Evolutionary conservation across 2,329 filamentous ascomycete genomes (phyloP).

Genomic region (Pleurostoma richardsiae): DNA sequence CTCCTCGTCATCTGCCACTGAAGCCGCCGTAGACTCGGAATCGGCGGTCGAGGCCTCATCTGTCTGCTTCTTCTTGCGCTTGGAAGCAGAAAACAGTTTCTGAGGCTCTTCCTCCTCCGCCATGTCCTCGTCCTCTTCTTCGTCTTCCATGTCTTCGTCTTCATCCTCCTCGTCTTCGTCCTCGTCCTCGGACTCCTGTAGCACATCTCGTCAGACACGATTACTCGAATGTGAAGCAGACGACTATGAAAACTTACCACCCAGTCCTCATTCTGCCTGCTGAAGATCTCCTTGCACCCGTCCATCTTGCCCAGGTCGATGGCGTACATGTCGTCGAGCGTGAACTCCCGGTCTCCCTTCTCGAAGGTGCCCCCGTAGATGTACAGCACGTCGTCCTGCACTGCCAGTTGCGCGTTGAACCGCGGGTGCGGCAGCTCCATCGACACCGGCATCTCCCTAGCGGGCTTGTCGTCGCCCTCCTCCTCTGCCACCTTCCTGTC

Average conservation of each 20-base stretch:
- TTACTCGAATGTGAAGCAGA: background rate
- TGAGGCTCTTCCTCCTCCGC: slow-evolving; percentile 39
- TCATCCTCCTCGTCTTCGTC: slow-evolving; percentile 58
- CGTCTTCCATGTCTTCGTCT: slow-evolving; percentile 49
- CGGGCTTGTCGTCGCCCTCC: slow-evolving; percentile 51
- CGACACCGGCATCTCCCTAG: slow-evolving; percentile 58
- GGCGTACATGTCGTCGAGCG: slow-evolving; percentile 90
- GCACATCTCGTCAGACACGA: no score
- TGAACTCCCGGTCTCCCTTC: slow-evolving; percentile 90
- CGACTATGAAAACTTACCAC: slow-evolving; percentile 42
- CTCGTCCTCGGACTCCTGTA: slow-evolving; percentile 53
- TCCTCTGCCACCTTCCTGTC: slow-evolving; percentile 46
- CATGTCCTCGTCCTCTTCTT: slow-evolving; percentile 45
- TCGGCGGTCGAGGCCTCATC: slow-evolving; percentile 34
- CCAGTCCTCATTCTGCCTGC: slow-evolving; percentile 74
- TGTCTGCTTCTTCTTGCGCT: slow-evolving; percentile 48
- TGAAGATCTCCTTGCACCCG: slow-evolving; percentile 88
- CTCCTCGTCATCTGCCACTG: slow-evolving; percentile 34
- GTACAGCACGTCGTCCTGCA: slow-evolving; percentile 89
- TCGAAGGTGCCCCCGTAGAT: slow-evolving; percentile 95
- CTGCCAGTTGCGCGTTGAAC: slow-evolving; percentile 86
- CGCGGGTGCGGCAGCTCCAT: slow-evolving; percentile 85
- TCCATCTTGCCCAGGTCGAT: slow-evolving; percentile 94
- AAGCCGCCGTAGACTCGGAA: slow-evolving; percentile 25
- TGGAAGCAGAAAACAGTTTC: slow-evolving; percentile 45